Evolutionary conservation across 2,329 filamentous ascomycete species (phyloP).

Genomic region (Phialophora tarda): DNA sequence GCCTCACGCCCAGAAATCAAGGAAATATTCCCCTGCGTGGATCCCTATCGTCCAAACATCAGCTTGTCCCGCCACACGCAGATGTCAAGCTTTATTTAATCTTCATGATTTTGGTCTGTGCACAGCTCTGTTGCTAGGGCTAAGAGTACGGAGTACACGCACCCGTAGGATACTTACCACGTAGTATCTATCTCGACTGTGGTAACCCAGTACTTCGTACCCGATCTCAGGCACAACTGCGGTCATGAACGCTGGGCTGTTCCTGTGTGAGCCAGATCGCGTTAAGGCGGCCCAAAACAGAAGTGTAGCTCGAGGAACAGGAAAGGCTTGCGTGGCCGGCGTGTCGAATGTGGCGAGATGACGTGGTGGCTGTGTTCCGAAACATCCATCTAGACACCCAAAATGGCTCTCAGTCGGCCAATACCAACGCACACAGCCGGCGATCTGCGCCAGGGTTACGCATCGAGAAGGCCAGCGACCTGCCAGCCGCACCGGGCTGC

Average conservation of each 20-base stretch:
- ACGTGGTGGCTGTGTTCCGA: not conserved
- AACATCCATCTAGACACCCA: not conserved
- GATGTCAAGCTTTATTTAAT: not conserved
- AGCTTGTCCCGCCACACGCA: not conserved
- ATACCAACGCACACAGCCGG: not conserved
- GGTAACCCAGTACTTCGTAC: not conserved
- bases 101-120: too few relatives aligned
- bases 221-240: not conserved
- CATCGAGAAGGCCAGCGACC: not conserved
- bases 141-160: not conserved
- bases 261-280: not conserved
- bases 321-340: conserved; percentile 8
- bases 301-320: conserved; percentile 1
- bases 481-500: not conserved
- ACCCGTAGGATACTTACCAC: not conserved
- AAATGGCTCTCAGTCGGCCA: not conserved
- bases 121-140: not conserved
- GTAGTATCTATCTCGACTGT: not conserved
- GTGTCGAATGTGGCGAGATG: conserved; percentile 1
- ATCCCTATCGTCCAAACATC: not conserved
- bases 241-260: not conserved
- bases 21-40: not conserved
- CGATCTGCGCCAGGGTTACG: not conserved
- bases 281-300: not conserved
- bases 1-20: not conserved